phyloP scores from a whole-genome alignment of 148 eudicot genomes.

The Agrostemma githago region DNA sequence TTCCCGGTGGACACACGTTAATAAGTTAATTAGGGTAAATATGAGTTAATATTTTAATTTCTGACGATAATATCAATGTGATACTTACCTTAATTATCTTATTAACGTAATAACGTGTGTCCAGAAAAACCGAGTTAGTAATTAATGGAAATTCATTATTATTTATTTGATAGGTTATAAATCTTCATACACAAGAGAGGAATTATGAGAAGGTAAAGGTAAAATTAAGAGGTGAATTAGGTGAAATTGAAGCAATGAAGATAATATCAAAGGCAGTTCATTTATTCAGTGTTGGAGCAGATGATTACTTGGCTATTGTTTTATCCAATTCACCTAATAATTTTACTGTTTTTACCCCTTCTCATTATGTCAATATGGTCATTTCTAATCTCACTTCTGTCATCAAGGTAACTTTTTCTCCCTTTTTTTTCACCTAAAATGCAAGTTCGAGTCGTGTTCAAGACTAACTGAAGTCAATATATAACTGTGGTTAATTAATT shows the following conservation, averaged over 20 bases:
- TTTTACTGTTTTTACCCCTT: constrained; percentile 12
- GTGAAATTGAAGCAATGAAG: constrained; percentile 22
- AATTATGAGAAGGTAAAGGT: constrained; percentile 27
- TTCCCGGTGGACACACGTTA: too few relatives aligned
- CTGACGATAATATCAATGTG: too few relatives aligned
- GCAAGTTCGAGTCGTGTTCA: too few relatives aligned
- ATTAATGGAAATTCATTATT: too few relatives aligned
- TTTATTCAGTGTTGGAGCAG: constrained; percentile 41
- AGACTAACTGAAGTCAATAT: too few relatives aligned
- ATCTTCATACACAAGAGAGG: constrained; percentile 36
- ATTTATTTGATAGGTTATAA: constrained; percentile 31
- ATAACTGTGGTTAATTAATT: too few relatives aligned
- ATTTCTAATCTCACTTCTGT: constrained; percentile 26
- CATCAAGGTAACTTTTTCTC: constrained; percentile 16
- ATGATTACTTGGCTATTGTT: constrained; percentile 34
- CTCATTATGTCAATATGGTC: constrained; percentile 29
- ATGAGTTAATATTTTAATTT: too few relatives aligned
- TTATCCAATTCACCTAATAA: constrained; percentile 11
- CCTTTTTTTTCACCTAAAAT: too few relatives aligned
- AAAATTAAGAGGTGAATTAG: constrained; percentile 19
- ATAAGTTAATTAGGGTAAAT: too few relatives aligned
- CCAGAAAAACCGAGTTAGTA: too few relatives aligned
- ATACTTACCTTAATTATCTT: too few relatives aligned
- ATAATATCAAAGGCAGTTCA: constrained; percentile 32
- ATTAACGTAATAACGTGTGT: too few relatives aligned